These are phyloP conservation scores for Aspergillus caelatus DNA, from an alignment of 2,329 filamentous ascomycete genomes.

Conservation along the genomic window DNA sequence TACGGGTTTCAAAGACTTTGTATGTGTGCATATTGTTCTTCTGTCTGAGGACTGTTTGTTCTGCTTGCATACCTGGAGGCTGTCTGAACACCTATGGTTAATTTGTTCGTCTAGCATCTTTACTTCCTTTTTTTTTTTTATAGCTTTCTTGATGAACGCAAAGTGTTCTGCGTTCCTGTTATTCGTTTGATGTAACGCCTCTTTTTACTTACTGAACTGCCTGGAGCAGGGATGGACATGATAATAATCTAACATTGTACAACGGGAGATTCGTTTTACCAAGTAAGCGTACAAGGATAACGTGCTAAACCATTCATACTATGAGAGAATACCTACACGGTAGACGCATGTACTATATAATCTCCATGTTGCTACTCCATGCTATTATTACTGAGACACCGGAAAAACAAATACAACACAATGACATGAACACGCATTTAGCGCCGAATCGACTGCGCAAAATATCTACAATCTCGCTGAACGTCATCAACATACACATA, in stretches of 20 bases:
- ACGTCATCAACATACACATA: neutral
- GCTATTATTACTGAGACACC: neutral
- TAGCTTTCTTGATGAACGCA: too few relatives aligned
- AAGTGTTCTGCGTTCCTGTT: neutral
- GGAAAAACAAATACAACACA: neutral
- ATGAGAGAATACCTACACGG: neutral
- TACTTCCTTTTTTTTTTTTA: neutral
- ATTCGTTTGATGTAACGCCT: neutral
- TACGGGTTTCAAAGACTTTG: neutral
- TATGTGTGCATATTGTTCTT: neutral
- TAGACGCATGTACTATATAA: neutral
- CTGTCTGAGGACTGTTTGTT: neutral
- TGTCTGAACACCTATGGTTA: slow-evolving; percentile 20
- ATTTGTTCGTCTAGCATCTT: slow-evolving; percentile 13
- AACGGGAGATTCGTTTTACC: neutral
- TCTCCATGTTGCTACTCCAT: neutral
- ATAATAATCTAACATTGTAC: neutral
- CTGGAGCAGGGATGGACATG: neutral
- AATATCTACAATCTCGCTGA: neutral
- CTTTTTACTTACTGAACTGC: neutral
- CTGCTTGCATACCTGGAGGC: slow-evolving; percentile 11
- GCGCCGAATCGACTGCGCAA: neutral
- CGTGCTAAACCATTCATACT: neutral
- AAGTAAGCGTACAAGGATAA: neutral
- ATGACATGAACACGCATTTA: neutral